These are phyloP conservation scores for Zygosaccharomyces sapae DNA, from an alignment of 1,139 yeast species.

Conservation along the genomic window DNA sequence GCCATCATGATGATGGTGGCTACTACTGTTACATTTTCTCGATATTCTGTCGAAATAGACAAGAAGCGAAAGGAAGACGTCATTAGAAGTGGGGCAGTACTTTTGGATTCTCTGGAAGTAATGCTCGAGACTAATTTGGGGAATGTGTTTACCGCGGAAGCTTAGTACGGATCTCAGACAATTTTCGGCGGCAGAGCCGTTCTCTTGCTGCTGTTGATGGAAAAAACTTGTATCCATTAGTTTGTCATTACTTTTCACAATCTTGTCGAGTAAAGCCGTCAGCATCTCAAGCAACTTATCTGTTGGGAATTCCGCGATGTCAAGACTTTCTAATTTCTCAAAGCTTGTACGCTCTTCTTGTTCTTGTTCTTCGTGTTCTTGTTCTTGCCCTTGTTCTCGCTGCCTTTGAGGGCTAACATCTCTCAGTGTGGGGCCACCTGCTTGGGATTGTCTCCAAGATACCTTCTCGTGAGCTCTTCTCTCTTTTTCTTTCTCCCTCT, in stretches of 20 bases:
- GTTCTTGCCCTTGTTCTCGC: slow-evolving; percentile 1
- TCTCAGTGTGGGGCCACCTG: slow-evolving; percentile 1
- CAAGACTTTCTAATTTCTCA: slow-evolving; percentile 39
- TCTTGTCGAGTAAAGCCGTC: slow-evolving; percentile 75
- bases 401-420: slow-evolving; percentile 6
- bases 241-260: slow-evolving; percentile 87
- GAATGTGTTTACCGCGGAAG: slow-evolving; percentile 92
- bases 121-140: slow-evolving; percentile 87
- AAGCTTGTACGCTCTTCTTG: slow-evolving; percentile 6
- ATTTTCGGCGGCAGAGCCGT: slow-evolving; percentile 22
- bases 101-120: slow-evolving; percentile 85
- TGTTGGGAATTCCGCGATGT: slow-evolving; percentile 80
- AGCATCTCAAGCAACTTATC: slow-evolving; percentile 79
- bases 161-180: slow-evolving; percentile 53
- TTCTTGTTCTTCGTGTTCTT: not conserved
- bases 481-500: slow-evolving; percentile 6
- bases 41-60: slow-evolving; percentile 95
- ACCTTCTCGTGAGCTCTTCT: not conserved
- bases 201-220: slow-evolving; percentile 42
- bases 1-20: slow-evolving; percentile 21
- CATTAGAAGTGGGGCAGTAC: slow-evolving; percentile 97
- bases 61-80: slow-evolving; percentile 80
- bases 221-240: slow-evolving; percentile 40
- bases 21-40: slow-evolving; percentile 64
- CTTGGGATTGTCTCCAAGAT: slow-evolving; percentile 2